Evolutionary conservation across 257 asterid genomes (phyloP).

Genomic region (Solanum corneliomulleri): DNA sequence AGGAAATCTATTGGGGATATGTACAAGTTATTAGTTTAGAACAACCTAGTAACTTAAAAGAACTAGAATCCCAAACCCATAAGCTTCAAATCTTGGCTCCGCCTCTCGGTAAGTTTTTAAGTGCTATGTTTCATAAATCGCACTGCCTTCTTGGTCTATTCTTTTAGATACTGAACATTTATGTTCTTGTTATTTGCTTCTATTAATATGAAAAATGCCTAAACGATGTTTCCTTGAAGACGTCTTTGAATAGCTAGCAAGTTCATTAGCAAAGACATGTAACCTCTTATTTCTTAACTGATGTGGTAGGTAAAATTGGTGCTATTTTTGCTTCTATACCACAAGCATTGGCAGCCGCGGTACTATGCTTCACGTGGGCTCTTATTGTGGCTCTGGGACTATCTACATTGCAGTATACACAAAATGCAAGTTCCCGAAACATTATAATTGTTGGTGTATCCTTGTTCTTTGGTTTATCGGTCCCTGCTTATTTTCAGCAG

Average conservation of each 20-base stretch:
- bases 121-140: background rate
- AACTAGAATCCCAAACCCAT: background rate
- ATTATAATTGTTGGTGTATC: constrained; percentile 78
- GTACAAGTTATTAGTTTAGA: background rate
- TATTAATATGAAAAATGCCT: background rate
- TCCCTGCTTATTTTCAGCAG: constrained; percentile 90
- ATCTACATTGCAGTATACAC: constrained; percentile 65
- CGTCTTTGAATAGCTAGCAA: background rate
- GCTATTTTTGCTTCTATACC: constrained; percentile 97
- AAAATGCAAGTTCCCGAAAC: constrained; percentile 71
- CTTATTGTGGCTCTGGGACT: constrained; percentile 72
- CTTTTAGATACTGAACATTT: background rate
- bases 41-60: background rate
- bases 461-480: constrained; percentile 80
- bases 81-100: background rate
- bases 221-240: background rate
- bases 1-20: background rate
- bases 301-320: constrained; percentile 68
- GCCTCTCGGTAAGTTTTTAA: background rate
- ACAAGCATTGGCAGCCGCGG: constrained; percentile 90
- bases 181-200: background rate
- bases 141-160: background rate
- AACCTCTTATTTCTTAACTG: background rate
- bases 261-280: background rate
- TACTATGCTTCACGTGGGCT: constrained; percentile 90